phyloP scores from a whole-genome alignment of 495 filamentous ascomycete genomes.

The Hypoxylon fuscum region DNA sequence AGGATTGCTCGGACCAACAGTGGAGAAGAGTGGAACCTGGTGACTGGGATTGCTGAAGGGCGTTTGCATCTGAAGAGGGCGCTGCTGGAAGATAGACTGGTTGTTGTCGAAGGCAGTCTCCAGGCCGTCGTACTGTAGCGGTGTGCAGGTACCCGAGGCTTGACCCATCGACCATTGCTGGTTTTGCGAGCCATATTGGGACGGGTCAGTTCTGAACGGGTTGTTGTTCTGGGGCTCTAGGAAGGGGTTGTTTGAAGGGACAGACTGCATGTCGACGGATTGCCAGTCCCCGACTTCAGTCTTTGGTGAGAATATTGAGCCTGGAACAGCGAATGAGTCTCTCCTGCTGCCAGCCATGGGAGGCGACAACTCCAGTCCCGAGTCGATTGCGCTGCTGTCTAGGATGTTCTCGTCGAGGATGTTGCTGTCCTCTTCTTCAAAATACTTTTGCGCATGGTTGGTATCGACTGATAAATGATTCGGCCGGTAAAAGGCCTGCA shows the following conservation, averaged over 20 bases:
- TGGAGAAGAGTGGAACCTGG: slow-evolving; percentile 62
- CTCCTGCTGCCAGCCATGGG: slow-evolving; percentile 71
- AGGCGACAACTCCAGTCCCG: slow-evolving; percentile 74
- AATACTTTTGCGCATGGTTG: slow-evolving; percentile 64
- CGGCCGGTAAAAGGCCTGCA: slow-evolving; percentile 70
- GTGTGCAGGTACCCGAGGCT: slow-evolving; percentile 59
- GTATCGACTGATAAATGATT: slow-evolving; percentile 70
- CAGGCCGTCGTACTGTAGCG: slow-evolving; percentile 69
- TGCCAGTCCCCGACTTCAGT: slow-evolving; percentile 72
- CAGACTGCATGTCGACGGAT: slow-evolving; percentile 64
- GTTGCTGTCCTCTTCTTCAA: slow-evolving; percentile 82
- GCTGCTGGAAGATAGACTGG: slow-evolving; percentile 61
- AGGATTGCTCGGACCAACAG: slow-evolving; percentile 52
- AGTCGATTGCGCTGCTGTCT: slow-evolving; percentile 69
- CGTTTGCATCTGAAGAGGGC: slow-evolving; percentile 58
- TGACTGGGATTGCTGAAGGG: slow-evolving; percentile 61
- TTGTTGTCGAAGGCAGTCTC: slow-evolving; percentile 68
- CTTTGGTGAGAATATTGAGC: slow-evolving; percentile 77
- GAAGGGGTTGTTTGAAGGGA: slow-evolving; percentile 69
- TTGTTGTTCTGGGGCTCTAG: slow-evolving; percentile 65
- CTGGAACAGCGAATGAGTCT: slow-evolving; percentile 73
- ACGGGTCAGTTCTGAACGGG: slow-evolving; percentile 45
- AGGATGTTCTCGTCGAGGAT: slow-evolving; percentile 88
- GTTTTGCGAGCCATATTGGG: slow-evolving; percentile 56
- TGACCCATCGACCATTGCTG: slow-evolving; percentile 70